Conservation (phyloP, 306 rosid genomes). For the Casuarina cunninghamiana region DNA sequence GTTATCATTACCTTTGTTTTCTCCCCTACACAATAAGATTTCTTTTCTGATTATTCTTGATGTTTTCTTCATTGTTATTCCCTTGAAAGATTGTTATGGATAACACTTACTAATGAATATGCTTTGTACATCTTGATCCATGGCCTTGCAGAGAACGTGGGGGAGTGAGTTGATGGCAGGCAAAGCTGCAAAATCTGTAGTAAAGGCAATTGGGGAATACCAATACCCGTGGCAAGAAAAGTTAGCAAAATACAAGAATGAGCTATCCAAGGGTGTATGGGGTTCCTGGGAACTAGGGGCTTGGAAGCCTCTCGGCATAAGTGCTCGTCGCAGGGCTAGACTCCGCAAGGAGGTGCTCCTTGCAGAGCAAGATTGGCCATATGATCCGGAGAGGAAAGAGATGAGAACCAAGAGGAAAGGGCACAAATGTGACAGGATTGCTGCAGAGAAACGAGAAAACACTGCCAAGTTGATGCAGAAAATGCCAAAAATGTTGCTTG, state of each 20-base stretch:
- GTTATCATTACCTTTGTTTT: neutral
- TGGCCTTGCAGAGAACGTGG: constrained; percentile 22
- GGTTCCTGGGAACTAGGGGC: constrained; percentile 94
- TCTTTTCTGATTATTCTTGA: neutral
- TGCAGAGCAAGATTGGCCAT: constrained; percentile 78
- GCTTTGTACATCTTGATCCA: neutral
- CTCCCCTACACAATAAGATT: neutral
- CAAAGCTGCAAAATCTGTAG: constrained; percentile 53
- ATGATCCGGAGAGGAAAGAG: constrained; percentile 76
- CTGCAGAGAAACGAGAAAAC: constrained; percentile 76
- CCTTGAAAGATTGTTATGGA: neutral
- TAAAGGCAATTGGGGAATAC: constrained; percentile 57
- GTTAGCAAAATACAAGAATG: constrained; percentile 56
- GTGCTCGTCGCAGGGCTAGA: constrained; percentile 71
- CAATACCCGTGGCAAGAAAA: constrained; percentile 83
- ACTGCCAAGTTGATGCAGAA: constrained; percentile 80
- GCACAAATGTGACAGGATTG: constrained; percentile 74
- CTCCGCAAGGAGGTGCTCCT: constrained; percentile 76
- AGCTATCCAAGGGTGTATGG: constrained; percentile 81
- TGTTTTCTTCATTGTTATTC: neutral
- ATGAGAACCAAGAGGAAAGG: constrained; percentile 89
- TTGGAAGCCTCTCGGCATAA: constrained; percentile 75
- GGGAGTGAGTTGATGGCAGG: constrained; percentile 52
- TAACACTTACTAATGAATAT: neutral
- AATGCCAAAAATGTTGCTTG: constrained; percentile 79